A percentile compares a stretch with the other conserved stretches of the same genome.
Evolutionary conservation across 768 basidiomycete species (phyloP).

Genomic region (Xanthoconium stramineum): DNA sequence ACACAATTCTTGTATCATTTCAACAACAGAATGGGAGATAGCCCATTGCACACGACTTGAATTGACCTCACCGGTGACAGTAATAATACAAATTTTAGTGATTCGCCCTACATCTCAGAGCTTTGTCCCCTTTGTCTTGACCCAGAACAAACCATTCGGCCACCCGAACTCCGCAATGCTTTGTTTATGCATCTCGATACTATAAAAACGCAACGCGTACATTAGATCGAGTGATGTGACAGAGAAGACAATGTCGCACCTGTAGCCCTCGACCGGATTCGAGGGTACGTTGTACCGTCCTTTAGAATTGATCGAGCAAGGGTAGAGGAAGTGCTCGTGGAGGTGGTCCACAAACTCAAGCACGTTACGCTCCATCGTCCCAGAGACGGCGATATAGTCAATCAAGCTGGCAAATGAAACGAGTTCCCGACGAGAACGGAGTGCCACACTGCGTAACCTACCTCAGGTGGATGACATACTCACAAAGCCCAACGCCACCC

Average conservation of each 20-base stretch:
- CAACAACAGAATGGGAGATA: no score
- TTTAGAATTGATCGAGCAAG: constrained; percentile 79
- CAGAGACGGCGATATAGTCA: constrained; percentile 90
- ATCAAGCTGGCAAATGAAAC: constrained; percentile 57
- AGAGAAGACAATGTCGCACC: constrained; percentile 12
- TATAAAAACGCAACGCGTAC: constrained; percentile 24
- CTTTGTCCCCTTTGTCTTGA: constrained; percentile 3
- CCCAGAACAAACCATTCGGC: constrained; percentile 61
- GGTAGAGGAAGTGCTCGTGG: constrained; percentile 89
- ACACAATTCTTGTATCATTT: background rate
- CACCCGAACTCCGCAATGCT: constrained; percentile 84
- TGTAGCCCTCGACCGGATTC: constrained; percentile 74
- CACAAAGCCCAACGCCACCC: constrained; percentile 92
- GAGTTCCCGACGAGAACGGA: constrained; percentile 1
- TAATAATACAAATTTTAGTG: background rate
- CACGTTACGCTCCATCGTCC: constrained; percentile 91
- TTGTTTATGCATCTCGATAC: constrained; percentile 83
- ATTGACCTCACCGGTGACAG: background rate
- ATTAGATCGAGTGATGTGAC: background rate
- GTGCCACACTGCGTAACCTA: constrained; percentile 13
- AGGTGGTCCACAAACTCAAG: constrained; percentile 89
- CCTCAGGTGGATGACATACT: constrained; percentile 89
- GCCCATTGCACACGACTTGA: background rate
- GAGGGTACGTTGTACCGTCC: constrained; percentile 88
- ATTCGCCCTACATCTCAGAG: background rate